Evolutionary conservation across 1,139 yeast species (phyloP), one percentile per base, ranked within the genome.

Genomic region (Debaryomycetaceae sp.): DNA sequence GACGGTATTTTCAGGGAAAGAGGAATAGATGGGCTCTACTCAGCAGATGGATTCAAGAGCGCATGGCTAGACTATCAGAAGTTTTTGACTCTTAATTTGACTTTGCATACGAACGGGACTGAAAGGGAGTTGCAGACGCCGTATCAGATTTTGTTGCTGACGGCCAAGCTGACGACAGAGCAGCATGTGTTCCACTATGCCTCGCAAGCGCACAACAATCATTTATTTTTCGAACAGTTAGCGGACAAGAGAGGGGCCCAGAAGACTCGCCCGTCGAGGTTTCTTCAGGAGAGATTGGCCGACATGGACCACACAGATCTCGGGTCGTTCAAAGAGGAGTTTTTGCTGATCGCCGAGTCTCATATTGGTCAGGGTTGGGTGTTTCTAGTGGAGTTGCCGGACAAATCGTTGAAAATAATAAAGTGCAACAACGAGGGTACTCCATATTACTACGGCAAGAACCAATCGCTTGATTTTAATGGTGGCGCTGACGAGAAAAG

Each of bases 161-260:
- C 95, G 1, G 87, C 95, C 6, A 79, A 80, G 57, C 81, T 81
- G 54, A 75, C 87, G 33, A 80, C 83, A 37, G 80, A 80, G 56
- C 85, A 91, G 37, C 80, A 81, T 47, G 70, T 86, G 11, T 91
- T 85, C 75, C 95, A 90, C 68, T 81, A 76, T 59, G 97, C 99
- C 9, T 87, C 97, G 5, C 96, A 87, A 63, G 84, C 91, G 2
- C 95, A 87, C 68, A 91, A 90, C 69, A 93, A 93, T 69, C 99
- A 93, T 67, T 75, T 93, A 47, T 89, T 87, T 57, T 82, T 90
- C 61, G 83, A 86, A 62, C 87, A 87, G 57, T 74, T 91, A 47
- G 54, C 68, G 24, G 57, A 65, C 49, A 60, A 58, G 48, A 47
- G 59, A 6, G 63, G 56, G 42, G 75, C 76, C 3, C 51, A 57